Evolutionary conservation across 352 stramenopile genomes (phyloP), one percentile per base, ranked within the genome.

Genomic region (Globisporangium nunn): DNA sequence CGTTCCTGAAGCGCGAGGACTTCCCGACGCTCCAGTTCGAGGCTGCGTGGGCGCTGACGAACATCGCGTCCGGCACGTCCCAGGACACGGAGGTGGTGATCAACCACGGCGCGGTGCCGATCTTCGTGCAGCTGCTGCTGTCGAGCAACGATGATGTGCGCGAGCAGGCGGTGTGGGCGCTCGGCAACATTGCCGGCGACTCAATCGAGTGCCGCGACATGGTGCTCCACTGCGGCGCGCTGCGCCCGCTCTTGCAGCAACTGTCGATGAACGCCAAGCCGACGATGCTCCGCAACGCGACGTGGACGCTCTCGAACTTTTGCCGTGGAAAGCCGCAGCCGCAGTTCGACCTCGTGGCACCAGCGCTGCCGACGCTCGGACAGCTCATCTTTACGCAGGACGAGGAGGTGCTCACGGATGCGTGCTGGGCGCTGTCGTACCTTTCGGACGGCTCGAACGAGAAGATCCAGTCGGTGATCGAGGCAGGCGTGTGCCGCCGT

Each of bases 251-350:
- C 35, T 73, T 99, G 17, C 73, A 92, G 64, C 91, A 99, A 66
- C 78, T 99, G 50, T 85, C 96, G 54, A 74, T 96, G 54, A 78
- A 72, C 53, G 80, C 72, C 41, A 99, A 98, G 65, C 71, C 98
- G 37, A 93, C 81, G 45, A 98, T 99, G 83, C 91, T 99, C 30
- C 87, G 97, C 51, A 99, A 99, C 76, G 97, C 96, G 5, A 99
- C 97, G 31, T 99, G 98, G 98, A 99, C 97, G 29, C 76, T 99
- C 44, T 99, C 93, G 39, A 99, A 99, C 71, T 98, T 99, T 63
- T 99, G 97, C 70, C 87, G 97, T 54, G 81, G 83, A 28, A 91
- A 88, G 58, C 83, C 83, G 18, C 87, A 98, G 72, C 96, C 97
- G 18, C 79, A 98, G 51, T 99, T 99, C 74, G 82, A 96, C 29